These are phyloP conservation scores for Platismatia glauca DNA, from an alignment of 495 filamentous ascomycete genomes.

Conservation along the genomic window DNA sequence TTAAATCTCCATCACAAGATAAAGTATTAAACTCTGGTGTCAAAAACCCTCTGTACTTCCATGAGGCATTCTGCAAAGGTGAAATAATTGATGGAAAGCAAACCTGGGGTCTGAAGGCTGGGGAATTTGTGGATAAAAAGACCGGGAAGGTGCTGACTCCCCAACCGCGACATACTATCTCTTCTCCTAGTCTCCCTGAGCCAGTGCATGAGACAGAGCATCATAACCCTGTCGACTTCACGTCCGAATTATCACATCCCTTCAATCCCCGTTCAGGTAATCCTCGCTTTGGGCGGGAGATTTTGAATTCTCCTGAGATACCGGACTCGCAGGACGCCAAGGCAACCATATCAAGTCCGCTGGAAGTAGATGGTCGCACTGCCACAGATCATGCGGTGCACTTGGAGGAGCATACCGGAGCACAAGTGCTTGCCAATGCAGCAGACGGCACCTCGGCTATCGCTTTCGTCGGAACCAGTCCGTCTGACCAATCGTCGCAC, in stretches of 20 bases:
- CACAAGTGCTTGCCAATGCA: background rate
- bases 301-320: background rate
- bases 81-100: background rate
- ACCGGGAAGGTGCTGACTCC: background rate
- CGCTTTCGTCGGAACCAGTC: background rate
- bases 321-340: background rate
- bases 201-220: background rate
- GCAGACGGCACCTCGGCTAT: background rate
- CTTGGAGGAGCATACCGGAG: background rate
- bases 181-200: background rate
- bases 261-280: background rate
- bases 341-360: background rate
- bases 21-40: background rate
- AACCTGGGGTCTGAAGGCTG: background rate
- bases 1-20: background rate
- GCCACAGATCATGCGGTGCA: background rate
- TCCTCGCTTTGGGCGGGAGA: background rate
- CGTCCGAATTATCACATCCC: background rate
- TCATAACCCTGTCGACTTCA: background rate
- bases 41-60: constrained; percentile 2
- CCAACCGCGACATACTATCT: background rate
- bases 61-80: constrained; percentile 5
- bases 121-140: background rate
- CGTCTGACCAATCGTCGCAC: background rate
- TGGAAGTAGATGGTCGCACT: background rate